These are phyloP conservation scores for Arthrobotrys sinensis DNA, from an alignment of 2,329 filamentous ascomycete genomes.

Conservation along the genomic window DNA sequence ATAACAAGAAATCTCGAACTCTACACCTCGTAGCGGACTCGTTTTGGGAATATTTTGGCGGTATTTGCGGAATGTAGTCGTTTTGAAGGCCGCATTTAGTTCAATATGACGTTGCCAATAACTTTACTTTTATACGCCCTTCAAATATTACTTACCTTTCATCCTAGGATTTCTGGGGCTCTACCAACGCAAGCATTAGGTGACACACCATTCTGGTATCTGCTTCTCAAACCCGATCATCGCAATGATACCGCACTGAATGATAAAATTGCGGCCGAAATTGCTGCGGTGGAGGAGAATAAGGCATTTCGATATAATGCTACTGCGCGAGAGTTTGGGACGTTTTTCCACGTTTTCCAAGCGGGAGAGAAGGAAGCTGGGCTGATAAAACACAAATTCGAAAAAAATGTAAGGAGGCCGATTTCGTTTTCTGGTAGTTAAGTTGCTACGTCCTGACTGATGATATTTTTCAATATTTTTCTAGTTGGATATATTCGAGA, in stretches of 20 bases:
- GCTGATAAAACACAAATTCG: neutral
- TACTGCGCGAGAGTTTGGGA: constrained; percentile 3
- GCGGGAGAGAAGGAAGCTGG: constrained; percentile 7
- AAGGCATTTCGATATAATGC: constrained; percentile 17
- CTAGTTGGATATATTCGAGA: constrained; percentile 34
- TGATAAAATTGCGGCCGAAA: constrained; percentile 16
- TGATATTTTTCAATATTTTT: neutral
- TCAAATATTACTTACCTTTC: constrained; percentile 10
- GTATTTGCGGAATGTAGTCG: neutral
- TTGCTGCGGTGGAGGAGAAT: constrained; percentile 8
- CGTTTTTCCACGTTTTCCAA: constrained; percentile 43
- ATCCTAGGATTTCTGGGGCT: neutral
- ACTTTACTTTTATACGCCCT: neutral
- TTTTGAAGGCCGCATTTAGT: neutral
- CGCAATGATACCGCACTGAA: constrained; percentile 11
- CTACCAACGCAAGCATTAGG: constrained; percentile 24
- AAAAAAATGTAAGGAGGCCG: constrained; percentile 19
- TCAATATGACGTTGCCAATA: constrained; percentile 39
- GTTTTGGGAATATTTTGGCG: too few relatives aligned
- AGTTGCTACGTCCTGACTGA: too few relatives aligned
- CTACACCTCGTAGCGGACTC: too few relatives aligned
- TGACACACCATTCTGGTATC: constrained; percentile 45
- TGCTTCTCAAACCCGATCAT: constrained; percentile 17
- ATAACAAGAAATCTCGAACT: neutral
- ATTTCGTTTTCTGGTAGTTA: too few relatives aligned